Evolutionary conservation across 2,329 filamentous ascomycete genomes (phyloP).

Genomic region (Berkeleyomyces basicola): DNA sequence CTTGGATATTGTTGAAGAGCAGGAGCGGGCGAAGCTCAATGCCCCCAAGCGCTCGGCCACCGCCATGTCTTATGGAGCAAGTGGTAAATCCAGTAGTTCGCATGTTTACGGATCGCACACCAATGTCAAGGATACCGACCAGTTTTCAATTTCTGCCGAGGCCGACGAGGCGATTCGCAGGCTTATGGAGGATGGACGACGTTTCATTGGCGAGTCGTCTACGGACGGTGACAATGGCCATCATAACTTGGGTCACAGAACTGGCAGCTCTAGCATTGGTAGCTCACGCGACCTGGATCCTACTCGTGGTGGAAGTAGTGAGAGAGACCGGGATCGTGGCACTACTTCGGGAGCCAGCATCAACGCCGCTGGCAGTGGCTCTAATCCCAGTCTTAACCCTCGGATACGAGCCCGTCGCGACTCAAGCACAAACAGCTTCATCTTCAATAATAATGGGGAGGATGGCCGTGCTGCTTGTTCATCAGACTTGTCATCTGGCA

Average conservation of each 20-base stretch:
- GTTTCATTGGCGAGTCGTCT: conserved; percentile 46
- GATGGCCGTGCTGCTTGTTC: conserved; percentile 24
- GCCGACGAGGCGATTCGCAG: conserved; percentile 76
- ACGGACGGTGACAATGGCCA: not conserved
- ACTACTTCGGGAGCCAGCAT: not conserved
- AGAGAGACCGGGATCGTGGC: not conserved
- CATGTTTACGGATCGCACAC: not conserved
- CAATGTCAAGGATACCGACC: conserved; percentile 5
- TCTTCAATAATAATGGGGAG: conserved; percentile 4
- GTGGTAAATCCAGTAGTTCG: not conserved
- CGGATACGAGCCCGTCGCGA: not conserved
- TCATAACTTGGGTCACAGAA: not conserved
- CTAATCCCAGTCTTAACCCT: not conserved
- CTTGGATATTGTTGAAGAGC: conserved; percentile 90
- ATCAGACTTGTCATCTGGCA: conserved; percentile 49
- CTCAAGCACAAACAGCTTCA: conserved; percentile 10
- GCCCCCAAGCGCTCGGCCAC: conserved; percentile 8
- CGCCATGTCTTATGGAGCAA: conserved; percentile 10
- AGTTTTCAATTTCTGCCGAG: conserved; percentile 22
- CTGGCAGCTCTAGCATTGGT: conserved; percentile 6
- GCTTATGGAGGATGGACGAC: conserved; percentile 67
- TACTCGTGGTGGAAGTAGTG: not conserved
- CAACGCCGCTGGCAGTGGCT: not conserved
- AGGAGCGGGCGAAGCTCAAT: conserved; percentile 50
- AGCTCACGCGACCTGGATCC: conserved; percentile 5